Evolutionary conservation across 1,284 basidiomycete species (phyloP), one percentile per base, ranked within the genome.

Genomic region (Leccinum proliferum): DNA sequence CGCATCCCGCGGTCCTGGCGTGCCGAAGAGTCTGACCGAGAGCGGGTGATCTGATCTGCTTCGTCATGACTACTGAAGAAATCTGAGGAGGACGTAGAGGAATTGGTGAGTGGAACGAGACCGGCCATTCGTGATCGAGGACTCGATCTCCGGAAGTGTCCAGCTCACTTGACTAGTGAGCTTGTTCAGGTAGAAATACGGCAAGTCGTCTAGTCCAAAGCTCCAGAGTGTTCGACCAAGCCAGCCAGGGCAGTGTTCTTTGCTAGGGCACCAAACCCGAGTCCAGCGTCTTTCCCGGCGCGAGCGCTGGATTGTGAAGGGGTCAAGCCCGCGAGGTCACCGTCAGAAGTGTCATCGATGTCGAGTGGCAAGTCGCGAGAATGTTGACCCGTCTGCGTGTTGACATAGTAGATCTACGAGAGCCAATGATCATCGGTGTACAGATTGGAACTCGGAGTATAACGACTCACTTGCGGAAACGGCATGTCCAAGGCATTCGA

Each of bases 181-280:
- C 66, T 83, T 85, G 78, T 96, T 94, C 72, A 83, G 76, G 74
- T 92, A 95, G 73, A 86, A 93, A 74, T 89, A 92, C 91, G 25
- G 89, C 89, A 57, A 93, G 79, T 58, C 87, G 86, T 66, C 85
- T 84, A 21, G 87, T 77, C 94, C 94, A 96, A 8, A 88, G 88
- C 66, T 90, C 86, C 32, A 90, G 90, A 7, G 84, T 89, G 35
- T 81, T 79, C 39, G 80, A 81, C 53, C 82, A 90, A 89, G 2
- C 86, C 87, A 43, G 76, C 73, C 10, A 77, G 75, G 58, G 67
- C 62, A 57, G 68, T 67, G 61, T 21, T 21, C 18, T 75, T 68
- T 46, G 67, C 63, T n/a, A 68, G 59, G 6, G 68, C 64, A 43
- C 69, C 72, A 58, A 83, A 78, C 15, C 79, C 81, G 57, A 84